Evolutionary conservation across 2,329 filamentous ascomycete genomes (phyloP).

Genomic region (Triangularia setosa): DNA sequence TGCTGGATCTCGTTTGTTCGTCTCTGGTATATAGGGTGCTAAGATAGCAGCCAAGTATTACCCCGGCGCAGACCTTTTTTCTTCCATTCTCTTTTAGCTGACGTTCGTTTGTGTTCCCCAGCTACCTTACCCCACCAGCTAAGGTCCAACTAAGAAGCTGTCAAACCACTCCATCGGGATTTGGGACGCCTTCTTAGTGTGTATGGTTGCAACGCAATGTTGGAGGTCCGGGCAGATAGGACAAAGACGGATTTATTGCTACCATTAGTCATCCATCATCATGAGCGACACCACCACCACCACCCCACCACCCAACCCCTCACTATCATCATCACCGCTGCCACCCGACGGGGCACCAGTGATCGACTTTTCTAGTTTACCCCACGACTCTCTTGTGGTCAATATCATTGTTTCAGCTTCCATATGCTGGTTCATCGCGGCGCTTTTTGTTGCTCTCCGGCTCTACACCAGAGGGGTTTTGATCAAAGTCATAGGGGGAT

Average conservation of each 20-base stretch:
- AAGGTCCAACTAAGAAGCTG: neutral
- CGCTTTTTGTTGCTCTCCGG: conserved; percentile 33
- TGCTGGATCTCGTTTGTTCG: neutral
- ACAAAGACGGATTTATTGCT: neutral
- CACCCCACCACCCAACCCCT: neutral
- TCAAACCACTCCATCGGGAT: neutral
- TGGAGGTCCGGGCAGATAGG: neutral
- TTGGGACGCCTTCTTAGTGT: neutral
- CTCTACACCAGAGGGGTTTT: conserved; percentile 37
- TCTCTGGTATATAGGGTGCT: neutral
- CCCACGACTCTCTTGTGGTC: conserved; percentile 21
- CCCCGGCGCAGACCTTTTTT: neutral
- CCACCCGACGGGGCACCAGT: neutral
- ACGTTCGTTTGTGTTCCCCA: neutral
- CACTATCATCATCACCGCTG: neutral
- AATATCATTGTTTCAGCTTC: conserved; percentile 25
- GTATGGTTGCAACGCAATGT: neutral
- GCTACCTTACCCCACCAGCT: neutral
- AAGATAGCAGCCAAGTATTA: neutral
- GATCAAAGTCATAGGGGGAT: conserved; percentile 34
- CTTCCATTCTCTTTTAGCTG: neutral
- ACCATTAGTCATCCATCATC: neutral
- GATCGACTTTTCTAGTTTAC: conserved; percentile 9
- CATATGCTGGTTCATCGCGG: conserved; percentile 30
- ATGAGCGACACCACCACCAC: conserved; percentile 11